These are phyloP conservation scores for Mangifera indica DNA, from an alignment of 345 rosid genomes.

Conservation along the genomic window DNA sequence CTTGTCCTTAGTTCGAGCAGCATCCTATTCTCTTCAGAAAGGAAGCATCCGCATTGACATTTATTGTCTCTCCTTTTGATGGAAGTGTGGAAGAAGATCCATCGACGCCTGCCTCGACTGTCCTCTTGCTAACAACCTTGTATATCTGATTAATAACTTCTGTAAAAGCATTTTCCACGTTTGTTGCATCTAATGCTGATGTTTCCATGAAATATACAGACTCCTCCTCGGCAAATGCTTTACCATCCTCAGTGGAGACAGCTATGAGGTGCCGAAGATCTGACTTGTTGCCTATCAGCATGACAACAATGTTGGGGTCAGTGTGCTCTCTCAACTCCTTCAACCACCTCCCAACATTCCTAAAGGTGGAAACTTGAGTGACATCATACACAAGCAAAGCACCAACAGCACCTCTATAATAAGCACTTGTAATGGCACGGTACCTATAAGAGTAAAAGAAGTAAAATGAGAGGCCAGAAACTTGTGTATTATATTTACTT, in stretches of 20 bases:
- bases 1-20: no score
- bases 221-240: constrained; percentile 46
- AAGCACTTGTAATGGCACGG: constrained; percentile 64
- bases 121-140: constrained; percentile 45
- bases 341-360: constrained; percentile 48
- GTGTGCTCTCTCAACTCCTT: constrained; percentile 49
- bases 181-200: constrained; percentile 48
- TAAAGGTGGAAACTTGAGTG: constrained; percentile 48
- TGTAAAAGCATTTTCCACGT: constrained; percentile 50
- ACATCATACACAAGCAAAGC: constrained; percentile 56
- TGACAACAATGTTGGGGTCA: constrained; percentile 49
- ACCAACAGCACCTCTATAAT: constrained; percentile 61
- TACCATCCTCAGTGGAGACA: constrained; percentile 41
- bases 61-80: no score
- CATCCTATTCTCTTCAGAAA: no score
- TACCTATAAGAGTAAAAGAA: constrained; percentile 32
- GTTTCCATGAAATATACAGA: constrained; percentile 54
- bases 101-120: constrained; percentile 33
- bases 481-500: not conserved
- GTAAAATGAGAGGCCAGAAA: not conserved
- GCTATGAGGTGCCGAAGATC: constrained; percentile 52
- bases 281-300: constrained; percentile 56
- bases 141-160: constrained; percentile 52
- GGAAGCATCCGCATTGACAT: no score
- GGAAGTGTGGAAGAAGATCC: no score